Percentiles rank a stretch among this genome's conserved stretches.
These are phyloP conservation scores for Diaporthe aspalathi DNA, from an alignment of 2,329 filamentous ascomycete species.

Conservation along the genomic window DNA sequence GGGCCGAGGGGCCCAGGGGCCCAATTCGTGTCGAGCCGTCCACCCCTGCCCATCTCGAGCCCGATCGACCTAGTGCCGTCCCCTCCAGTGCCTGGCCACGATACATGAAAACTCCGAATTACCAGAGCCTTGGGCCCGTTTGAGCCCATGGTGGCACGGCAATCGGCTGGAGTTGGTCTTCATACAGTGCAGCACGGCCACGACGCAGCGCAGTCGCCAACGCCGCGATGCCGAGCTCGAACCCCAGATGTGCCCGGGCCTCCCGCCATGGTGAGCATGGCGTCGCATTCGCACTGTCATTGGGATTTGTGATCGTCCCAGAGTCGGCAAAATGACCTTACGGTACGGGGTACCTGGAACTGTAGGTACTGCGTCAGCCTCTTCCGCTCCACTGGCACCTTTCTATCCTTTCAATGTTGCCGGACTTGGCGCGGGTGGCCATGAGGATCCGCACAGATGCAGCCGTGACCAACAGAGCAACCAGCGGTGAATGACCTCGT, in stretches of 20 bases:
- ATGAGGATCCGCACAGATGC: constrained; percentile 32
- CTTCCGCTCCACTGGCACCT: constrained; percentile 18
- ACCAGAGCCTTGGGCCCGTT: constrained; percentile 22
- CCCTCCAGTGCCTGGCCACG: constrained; percentile 21
- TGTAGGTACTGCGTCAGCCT: constrained; percentile 19
- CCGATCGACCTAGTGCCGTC: constrained; percentile 33
- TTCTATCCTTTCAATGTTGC: constrained; percentile 34
- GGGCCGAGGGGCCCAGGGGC: constrained; percentile 30
- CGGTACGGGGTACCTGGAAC: constrained; percentile 20
- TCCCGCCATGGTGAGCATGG: background rate
- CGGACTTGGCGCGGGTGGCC: constrained; percentile 38
- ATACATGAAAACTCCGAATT: constrained; percentile 20
- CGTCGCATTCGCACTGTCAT: constrained; percentile 24
- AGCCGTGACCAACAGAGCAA: constrained; percentile 31
- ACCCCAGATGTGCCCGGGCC: constrained; percentile 4
- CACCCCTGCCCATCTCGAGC: constrained; percentile 30
- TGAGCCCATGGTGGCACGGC: background rate
- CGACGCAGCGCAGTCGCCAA: background rate
- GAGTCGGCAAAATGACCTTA: constrained; percentile 25
- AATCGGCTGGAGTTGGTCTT: background rate
- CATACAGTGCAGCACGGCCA: constrained; percentile 2
- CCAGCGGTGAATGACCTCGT: constrained; percentile 32
- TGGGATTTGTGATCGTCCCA: constrained; percentile 23
- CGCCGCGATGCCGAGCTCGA: constrained; percentile 14
- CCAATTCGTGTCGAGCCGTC: constrained; percentile 36